Percentiles rank a stretch among this genome's conserved stretches.
Conservation (phyloP, 352 stramenopile genomes). For the Pythium myriotylum region DNA sequence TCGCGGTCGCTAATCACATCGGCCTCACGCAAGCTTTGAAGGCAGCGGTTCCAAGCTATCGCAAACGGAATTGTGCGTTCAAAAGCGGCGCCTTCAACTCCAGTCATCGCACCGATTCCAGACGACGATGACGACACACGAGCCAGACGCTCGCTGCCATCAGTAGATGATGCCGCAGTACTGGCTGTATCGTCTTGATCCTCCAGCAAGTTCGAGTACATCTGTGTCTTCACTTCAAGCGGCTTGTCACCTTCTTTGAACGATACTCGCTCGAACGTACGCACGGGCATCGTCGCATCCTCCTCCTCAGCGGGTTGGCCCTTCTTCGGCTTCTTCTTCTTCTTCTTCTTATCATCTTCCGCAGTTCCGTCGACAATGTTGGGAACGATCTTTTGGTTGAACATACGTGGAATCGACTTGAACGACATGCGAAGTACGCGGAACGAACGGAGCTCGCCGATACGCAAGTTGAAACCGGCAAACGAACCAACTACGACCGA, state of each 20-base stretch:
- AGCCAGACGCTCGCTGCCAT: slow-evolving; percentile 56
- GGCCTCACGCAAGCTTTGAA: slow-evolving; percentile 70
- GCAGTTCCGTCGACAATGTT: slow-evolving; percentile 71
- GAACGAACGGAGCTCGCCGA: slow-evolving; percentile 84
- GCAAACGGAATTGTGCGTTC: slow-evolving; percentile 83
- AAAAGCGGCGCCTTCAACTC: slow-evolving; percentile 76
- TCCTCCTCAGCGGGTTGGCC: slow-evolving; percentile 43
- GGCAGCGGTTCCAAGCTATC: slow-evolving; percentile 83
- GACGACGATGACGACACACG: slow-evolving; percentile 39
- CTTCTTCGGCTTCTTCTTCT: slow-evolving; percentile 61
- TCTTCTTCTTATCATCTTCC: slow-evolving; percentile 72
- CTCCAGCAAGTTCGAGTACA: slow-evolving; percentile 78
- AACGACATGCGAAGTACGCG: slow-evolving; percentile 81
- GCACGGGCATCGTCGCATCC: slow-evolving; percentile 57
- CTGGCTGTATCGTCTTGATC: slow-evolving; percentile 56
- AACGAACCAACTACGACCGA: slow-evolving; percentile 79
- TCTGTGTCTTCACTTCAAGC: slow-evolving; percentile 75
- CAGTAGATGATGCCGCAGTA: slow-evolving; percentile 57
- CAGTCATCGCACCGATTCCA: slow-evolving; percentile 65
- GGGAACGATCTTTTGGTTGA: slow-evolving; percentile 85
- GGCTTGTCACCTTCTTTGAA: slow-evolving; percentile 78
- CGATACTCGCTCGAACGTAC: slow-evolving; percentile 76
- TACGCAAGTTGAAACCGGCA: slow-evolving; percentile 80
- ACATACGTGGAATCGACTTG: slow-evolving; percentile 85
- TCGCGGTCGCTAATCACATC: slow-evolving; percentile 85